Base-by-base conservation (phyloP, 2,329 filamentous ascomycete genomes). In the Cladosporium sp. region DNA sequence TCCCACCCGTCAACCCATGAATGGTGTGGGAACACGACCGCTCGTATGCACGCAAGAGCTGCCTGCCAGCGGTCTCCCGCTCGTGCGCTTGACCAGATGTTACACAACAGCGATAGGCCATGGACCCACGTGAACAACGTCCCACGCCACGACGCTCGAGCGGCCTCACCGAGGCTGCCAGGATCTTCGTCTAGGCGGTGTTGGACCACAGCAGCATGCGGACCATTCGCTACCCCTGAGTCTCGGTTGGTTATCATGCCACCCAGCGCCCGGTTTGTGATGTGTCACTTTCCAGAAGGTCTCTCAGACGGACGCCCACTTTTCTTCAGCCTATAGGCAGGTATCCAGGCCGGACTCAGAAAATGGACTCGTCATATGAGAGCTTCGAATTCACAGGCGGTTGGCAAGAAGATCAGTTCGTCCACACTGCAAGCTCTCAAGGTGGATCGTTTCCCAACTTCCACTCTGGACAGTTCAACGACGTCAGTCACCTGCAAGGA, bases 331-430 rank as follows among this genome's bases (percentile, higher is more conserved):
- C 36, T 54, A 59, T 32, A n/a, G 28, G 24, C 61, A 57, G 8
- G 38, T 57, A 18, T 14, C 24, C 28, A 21, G 24, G 28, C 18
- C 6, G 14, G 28, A 30, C 18, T 38, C 36, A 26, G 51, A 15
- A 24, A 24, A 67, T 67, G 65, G 60, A 67, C 61, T 55, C 60
- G 55, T 36, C 65, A 60, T 64, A 67, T 57, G 65, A 54, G 44
- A 67, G 34, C 47, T 60, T 59, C 51, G 49, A 60, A 4, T 52
- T 47, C 18, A 63, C 65, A n/a, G 51, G 51, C 61, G 61, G 24
- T 10, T 64, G 61, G 61, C 36, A 64, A 24, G 51, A 57, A 2
- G 51, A 64, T 12, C 34, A 18, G 24, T 24, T 47, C 18, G 34
- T 38, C 24, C 24, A 32, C 11, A 21, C 47, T 18, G 32, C 47